A percentile compares a stretch with the other conserved stretches of the same genome.
These are phyloP conservation scores for Globisporangium acanthophoron DNA, from an alignment of 352 stramenopile genomes.

Conservation along the genomic window DNA sequence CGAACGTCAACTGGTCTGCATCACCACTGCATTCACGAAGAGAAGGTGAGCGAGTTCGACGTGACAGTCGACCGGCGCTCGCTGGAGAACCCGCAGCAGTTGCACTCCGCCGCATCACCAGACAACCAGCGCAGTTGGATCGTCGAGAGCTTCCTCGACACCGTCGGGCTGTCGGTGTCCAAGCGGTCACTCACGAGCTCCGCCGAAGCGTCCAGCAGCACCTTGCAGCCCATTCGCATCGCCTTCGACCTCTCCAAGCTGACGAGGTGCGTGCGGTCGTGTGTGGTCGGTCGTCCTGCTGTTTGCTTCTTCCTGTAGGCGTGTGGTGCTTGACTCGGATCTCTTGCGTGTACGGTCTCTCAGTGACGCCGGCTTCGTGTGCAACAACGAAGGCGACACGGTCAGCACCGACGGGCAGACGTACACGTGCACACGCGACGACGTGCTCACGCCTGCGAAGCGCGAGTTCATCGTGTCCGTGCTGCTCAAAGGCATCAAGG, in stretches of 20 bases:
- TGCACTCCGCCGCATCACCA: conserved; percentile 2
- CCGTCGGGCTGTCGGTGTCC: conserved; percentile 20
- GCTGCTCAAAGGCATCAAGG: conserved; percentile 52
- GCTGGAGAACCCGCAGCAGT: conserved; percentile 25
- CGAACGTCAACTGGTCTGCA: background rate
- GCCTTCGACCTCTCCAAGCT: conserved; percentile 76
- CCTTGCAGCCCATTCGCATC: conserved; percentile 72
- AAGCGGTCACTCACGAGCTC: conserved; percentile 5
- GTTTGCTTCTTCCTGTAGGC: background rate
- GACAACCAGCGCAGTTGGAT: conserved; percentile 16
- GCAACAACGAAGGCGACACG: conserved; percentile 35
- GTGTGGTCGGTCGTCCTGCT: background rate
- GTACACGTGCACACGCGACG: conserved; percentile 45
- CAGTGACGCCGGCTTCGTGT: conserved; percentile 65
- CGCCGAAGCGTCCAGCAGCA: conserved; percentile 9
- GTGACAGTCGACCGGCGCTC: conserved; percentile 32
- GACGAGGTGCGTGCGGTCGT: conserved; percentile 22
- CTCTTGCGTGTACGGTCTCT: too few relatives aligned
- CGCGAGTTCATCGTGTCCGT: conserved; percentile 64
- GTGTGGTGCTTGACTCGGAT: background rate
- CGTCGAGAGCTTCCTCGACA: conserved; percentile 37
- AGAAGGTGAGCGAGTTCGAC: conserved; percentile 45
- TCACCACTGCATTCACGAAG: conserved; percentile 72
- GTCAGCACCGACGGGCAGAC: conserved; percentile 40
- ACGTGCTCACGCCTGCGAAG: conserved; percentile 64